These are phyloP conservation scores for Gynochthodes officinalis DNA, from an alignment of 257 asterid genomes.

Conservation along the genomic window DNA sequence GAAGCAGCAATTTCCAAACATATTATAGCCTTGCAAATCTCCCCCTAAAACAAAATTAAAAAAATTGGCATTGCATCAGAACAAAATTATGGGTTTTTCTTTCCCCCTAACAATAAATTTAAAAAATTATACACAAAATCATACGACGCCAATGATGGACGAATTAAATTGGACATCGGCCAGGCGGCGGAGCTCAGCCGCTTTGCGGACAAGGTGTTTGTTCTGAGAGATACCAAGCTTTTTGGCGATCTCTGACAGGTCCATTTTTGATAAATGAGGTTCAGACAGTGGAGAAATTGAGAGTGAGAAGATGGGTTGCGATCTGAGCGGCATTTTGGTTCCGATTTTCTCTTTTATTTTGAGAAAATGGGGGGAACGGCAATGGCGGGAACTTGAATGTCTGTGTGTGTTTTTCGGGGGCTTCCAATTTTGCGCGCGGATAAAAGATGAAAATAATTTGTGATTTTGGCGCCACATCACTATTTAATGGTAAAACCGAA, in stretches of 20 bases:
- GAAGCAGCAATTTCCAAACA: constrained; percentile 87
- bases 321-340: constrained; percentile 4
- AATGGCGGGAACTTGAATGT: constrained; percentile 58
- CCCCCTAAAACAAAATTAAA: constrained; percentile 54
- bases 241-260: constrained; percentile 57
- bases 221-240: constrained; percentile 62
- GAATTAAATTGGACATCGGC: constrained; percentile 90
- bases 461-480: constrained; percentile 33
- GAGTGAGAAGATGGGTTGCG: not conserved
- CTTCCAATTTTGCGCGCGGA: constrained; percentile 43
- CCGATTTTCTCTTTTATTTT: constrained; percentile 9
- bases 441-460: not conserved
- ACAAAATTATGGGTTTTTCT: not conserved
- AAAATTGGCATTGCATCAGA: not conserved
- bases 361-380: constrained; percentile 18
- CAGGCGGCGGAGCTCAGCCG: constrained; percentile 93
- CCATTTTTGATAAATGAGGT: constrained; percentile 37
- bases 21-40: constrained; percentile 90
- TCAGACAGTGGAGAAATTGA: not conserved
- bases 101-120: not conserved
- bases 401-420: constrained; percentile 4
- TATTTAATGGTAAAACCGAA: no score
- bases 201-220: constrained; percentile 62
- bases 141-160: constrained; percentile 78
- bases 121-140: no score